These are phyloP conservation scores for Haematococcus sp. DNA, from an alignment of 139 green algal species.

Conservation along the genomic window DNA sequence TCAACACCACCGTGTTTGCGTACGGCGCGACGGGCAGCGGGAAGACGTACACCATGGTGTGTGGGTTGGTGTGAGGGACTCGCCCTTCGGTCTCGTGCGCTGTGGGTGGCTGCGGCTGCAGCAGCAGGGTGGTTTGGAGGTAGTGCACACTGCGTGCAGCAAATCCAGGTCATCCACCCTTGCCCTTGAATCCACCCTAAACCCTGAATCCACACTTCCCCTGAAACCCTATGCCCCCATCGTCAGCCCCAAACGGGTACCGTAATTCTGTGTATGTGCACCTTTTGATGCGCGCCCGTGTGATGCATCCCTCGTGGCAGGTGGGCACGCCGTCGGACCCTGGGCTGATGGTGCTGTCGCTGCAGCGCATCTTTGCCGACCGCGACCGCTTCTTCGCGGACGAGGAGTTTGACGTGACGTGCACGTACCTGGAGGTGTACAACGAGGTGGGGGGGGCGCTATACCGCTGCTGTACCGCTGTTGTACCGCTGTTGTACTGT, in stretches of 20 bases:
- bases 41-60: constrained; percentile 20
- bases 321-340: constrained; percentile 53
- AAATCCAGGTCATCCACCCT: too few species aligned
- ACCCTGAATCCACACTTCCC: too few species aligned
- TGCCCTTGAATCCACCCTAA: too few species aligned
- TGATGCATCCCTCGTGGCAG: not conserved
- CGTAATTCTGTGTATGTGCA: not conserved
- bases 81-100: not conserved
- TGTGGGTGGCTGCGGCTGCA: not conserved
- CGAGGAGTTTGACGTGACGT: constrained; percentile 60
- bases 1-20: constrained; percentile 81
- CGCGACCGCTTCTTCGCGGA: constrained; percentile 31
- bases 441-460: constrained; percentile 63
- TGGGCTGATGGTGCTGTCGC: constrained; percentile 80
- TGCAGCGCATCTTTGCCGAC: constrained; percentile 71
- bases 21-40: constrained; percentile 64
- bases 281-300: not conserved
- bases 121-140: not conserved
- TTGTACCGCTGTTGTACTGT: too few species aligned
- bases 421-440: constrained; percentile 76
- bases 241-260: too few species aligned
- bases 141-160: not conserved
- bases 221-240: too few species aligned
- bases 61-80: constrained; percentile 8
- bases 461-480: too few species aligned